Percentiles rank a stretch among this genome's conserved stretches.
These are phyloP conservation scores for Fusarium nurragi DNA, from an alignment of 2,329 filamentous ascomycete genomes.

Conservation along the genomic window DNA sequence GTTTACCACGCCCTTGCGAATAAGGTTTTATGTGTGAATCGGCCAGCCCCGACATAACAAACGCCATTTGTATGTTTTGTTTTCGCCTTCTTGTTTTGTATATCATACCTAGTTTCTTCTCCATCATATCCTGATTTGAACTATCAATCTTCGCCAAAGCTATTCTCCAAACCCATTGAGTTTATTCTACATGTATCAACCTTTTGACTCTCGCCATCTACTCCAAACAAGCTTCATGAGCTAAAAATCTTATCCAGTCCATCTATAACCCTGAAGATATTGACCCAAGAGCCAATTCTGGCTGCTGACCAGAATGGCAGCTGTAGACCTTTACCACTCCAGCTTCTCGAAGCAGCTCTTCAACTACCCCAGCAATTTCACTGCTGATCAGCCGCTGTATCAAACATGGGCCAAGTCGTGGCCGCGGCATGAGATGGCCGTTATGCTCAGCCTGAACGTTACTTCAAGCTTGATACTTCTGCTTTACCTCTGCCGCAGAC, in stretches of 20 bases:
- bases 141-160: not conserved
- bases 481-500: constrained; percentile 43
- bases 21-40: constrained; percentile 29
- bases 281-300: not conserved
- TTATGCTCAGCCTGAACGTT: constrained; percentile 36
- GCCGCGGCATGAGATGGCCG: constrained; percentile 16
- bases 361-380: not conserved
- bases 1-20: constrained; percentile 3
- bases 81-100: constrained; percentile 1
- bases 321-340: constrained; percentile 24
- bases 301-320: constrained; percentile 16
- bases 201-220: not conserved
- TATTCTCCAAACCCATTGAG: not conserved
- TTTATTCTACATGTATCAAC: not conserved
- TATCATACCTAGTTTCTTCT: not conserved
- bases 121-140: constrained; percentile 2
- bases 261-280: not conserved
- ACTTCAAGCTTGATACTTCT: constrained; percentile 46
- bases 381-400: not conserved
- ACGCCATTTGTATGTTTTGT: constrained; percentile 17
- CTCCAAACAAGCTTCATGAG: not conserved
- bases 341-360: constrained; percentile 27
- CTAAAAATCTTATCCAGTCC: constrained; percentile 19
- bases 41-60: constrained; percentile 17
- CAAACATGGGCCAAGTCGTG: constrained; percentile 9